Percentiles rank a stretch among this genome's conserved stretches.
phyloP scores from a whole-genome alignment of 2,329 filamentous ascomycete genomes.

The Aspergillus ochraceoroseus region DNA sequence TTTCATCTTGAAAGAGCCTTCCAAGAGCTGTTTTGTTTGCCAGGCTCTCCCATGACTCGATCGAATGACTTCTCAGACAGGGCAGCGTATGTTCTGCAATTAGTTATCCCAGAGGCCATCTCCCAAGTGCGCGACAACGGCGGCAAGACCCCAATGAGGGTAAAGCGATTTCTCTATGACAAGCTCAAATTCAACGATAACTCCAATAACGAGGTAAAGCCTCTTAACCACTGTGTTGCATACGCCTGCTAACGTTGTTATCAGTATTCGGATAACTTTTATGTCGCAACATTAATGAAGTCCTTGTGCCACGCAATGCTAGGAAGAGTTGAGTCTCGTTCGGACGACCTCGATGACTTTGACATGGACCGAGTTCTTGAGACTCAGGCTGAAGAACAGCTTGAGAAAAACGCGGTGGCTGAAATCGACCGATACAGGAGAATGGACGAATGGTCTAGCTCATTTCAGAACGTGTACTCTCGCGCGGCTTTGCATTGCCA shows the following conservation, averaged over 20 bases:
- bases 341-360: conserved; percentile 43
- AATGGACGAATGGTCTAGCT: conserved; percentile 63
- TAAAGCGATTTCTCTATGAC: conserved; percentile 79
- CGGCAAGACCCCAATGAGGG: conserved; percentile 71
- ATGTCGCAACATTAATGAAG: conserved; percentile 73
- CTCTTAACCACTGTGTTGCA: neutral
- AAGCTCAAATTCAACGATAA: conserved; percentile 94
- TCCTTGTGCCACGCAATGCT: conserved; percentile 56
- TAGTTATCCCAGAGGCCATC: conserved; percentile 75
- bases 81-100: conserved; percentile 76
- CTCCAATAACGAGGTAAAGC: conserved; percentile 62
- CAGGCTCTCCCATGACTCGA: conserved; percentile 69
- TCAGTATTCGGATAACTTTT: conserved; percentile 80
- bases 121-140: conserved; percentile 68
- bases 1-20: conserved; percentile 82
- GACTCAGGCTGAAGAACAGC: conserved; percentile 50
- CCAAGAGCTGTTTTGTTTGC: conserved; percentile 79
- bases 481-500: conserved; percentile 58
- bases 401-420: conserved; percentile 54
- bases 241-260: conserved; percentile 8
- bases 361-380: conserved; percentile 47
- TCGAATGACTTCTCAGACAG: conserved; percentile 91
- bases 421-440: conserved; percentile 60
- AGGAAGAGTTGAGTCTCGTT: conserved; percentile 36
- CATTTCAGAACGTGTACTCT: conserved; percentile 61